These are phyloP conservation scores for Leucocoprinus sp. DNA, from an alignment of 768 basidiomycete species.

Conservation along the genomic window DNA sequence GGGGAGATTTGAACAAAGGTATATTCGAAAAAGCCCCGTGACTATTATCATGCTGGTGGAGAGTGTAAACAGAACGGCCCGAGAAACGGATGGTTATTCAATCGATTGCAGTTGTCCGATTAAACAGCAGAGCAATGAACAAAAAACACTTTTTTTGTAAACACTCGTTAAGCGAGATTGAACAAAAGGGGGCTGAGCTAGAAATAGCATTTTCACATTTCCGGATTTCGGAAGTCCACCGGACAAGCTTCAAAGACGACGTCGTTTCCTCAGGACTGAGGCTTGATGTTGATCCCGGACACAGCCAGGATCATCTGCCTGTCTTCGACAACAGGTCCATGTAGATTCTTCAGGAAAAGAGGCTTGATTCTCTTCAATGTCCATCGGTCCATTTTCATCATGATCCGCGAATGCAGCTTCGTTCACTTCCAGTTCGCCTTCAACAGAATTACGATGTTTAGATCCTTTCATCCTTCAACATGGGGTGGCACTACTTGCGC, in stretches of 20 bases:
- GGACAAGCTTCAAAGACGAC: conserved; percentile 12
- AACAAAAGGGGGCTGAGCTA: conserved; percentile 4
- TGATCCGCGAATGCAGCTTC: conserved; percentile 35
- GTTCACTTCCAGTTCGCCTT: conserved; percentile 35
- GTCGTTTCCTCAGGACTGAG: conserved; percentile 25
- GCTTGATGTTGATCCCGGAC: conserved; percentile 28
- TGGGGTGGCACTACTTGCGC: conserved; percentile 10
- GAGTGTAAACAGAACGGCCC: not conserved
- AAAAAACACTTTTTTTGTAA: conserved; percentile 5
- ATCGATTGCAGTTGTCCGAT: too few relatives aligned
- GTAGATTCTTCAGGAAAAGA: conserved; percentile 39
- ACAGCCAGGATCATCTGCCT: conserved; percentile 31
- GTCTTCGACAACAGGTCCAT: conserved; percentile 43
- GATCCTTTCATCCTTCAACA: not conserved
- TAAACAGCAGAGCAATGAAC: conserved; percentile 6
- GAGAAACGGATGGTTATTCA: conserved; percentile 1
- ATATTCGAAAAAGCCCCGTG: not conserved
- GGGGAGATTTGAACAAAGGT: not conserved
- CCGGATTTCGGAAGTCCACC: not conserved
- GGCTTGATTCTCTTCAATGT: conserved; percentile 29
- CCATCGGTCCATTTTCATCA: conserved; percentile 42
- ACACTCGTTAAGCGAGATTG: not conserved
- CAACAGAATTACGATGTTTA: not conserved
- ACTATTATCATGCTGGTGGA: not conserved
- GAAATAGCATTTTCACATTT: not conserved